A percentile compares a stretch with the other conserved stretches of the same genome.
phyloP scores from a whole-genome alignment of 495 filamentous ascomycete species.

The Neurospora sp. region DNA sequence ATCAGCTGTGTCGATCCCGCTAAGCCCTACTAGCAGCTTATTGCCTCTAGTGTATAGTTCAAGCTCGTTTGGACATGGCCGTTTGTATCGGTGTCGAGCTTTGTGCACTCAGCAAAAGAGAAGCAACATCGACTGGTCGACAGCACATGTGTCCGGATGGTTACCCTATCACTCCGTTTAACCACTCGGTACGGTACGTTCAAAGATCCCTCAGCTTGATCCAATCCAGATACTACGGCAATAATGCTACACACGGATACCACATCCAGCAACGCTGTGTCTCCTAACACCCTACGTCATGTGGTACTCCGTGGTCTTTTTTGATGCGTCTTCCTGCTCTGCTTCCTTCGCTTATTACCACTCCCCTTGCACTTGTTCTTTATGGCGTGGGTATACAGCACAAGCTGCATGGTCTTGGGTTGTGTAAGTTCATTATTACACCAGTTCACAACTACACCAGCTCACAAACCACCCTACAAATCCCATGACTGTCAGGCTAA shows the following conservation, averaged over 20 bases:
- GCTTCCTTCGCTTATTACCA: constrained; percentile 30
- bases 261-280: neutral
- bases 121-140: neutral
- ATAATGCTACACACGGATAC: neutral
- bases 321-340: constrained; percentile 42
- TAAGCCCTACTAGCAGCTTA: neutral
- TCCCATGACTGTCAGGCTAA: neutral
- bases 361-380: constrained; percentile 36
- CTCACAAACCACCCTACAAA: neutral
- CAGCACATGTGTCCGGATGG: neutral
- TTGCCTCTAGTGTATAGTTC: neutral
- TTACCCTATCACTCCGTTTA: neutral
- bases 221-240: neutral
- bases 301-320: neutral
- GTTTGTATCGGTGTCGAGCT: neutral
- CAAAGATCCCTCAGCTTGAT: neutral
- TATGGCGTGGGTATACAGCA: constrained; percentile 43
- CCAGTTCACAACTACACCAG: too few species aligned
- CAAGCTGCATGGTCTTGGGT: constrained; percentile 36
- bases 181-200: neutral
- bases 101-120: neutral
- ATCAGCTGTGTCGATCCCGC: neutral
- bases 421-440: constrained; percentile 19
- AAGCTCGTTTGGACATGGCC: neutral
- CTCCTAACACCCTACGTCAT: neutral